These are phyloP conservation scores for Metschnikowia similis DNA, from an alignment of 805 yeast genomes.

Conservation along the genomic window DNA sequence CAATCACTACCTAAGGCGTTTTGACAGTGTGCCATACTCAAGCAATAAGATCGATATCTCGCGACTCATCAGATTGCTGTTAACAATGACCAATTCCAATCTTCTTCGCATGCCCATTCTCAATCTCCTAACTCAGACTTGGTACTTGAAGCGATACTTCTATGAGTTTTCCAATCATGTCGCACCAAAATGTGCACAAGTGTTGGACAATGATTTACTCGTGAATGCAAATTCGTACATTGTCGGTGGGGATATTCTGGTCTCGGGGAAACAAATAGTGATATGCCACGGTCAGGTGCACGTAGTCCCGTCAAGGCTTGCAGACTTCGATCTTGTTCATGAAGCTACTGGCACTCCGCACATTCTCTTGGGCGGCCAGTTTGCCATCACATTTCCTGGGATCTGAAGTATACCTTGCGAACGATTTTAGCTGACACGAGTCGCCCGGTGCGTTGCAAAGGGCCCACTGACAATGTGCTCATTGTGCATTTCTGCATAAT, in stretches of 20 bases:
- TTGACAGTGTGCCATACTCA: slow-evolving; percentile 26
- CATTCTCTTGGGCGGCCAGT: slow-evolving; percentile 33
- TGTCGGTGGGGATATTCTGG: slow-evolving; percentile 29
- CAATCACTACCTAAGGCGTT: slow-evolving; percentile 33
- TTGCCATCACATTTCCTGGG: slow-evolving; percentile 35
- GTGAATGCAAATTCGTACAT: slow-evolving; percentile 26
- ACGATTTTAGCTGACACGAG: not conserved
- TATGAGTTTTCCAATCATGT: slow-evolving; percentile 22
- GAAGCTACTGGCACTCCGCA: slow-evolving; percentile 17
- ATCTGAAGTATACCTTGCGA: slow-evolving; percentile 14
- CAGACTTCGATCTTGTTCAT: slow-evolving; percentile 21
- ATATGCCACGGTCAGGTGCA: slow-evolving; percentile 34
- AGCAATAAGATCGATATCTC: slow-evolving; percentile 34
- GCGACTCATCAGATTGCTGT: slow-evolving; percentile 26
- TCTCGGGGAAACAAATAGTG: slow-evolving; percentile 33
- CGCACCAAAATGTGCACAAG: slow-evolving; percentile 21
- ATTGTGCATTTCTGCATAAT: not conserved
- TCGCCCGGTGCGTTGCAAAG: not conserved
- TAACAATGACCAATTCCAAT: slow-evolving; percentile 25
- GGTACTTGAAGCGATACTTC: slow-evolving; percentile 35
- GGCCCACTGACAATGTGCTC: not conserved
- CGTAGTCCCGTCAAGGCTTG: slow-evolving; percentile 29
- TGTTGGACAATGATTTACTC: slow-evolving; percentile 19
- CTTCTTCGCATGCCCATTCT: slow-evolving; percentile 32
- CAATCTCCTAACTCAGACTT: slow-evolving; percentile 37